Base-by-base conservation (phyloP, 2,329 filamentous ascomycete species). In the Pseudopyrenochaeta lycopersici region DNA sequence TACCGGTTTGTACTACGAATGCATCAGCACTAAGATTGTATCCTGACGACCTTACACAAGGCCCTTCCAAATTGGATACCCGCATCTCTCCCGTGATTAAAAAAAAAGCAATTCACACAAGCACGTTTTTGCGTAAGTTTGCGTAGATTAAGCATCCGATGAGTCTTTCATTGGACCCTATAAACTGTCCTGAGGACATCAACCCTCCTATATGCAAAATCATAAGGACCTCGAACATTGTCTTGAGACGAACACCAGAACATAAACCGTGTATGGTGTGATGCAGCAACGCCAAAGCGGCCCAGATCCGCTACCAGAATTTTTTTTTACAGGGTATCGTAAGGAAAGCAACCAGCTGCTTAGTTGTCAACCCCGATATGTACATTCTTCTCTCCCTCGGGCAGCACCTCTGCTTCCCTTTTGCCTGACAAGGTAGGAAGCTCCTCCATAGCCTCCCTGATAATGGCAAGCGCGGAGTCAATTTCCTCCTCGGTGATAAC, bases 401-500 rank as follows among this genome's bases (percentile, higher is more conserved):
- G 85, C 43, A 88, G 79, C n/a, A 87, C 72, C 52, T 83, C 68
- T 46, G 85, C 78, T 58, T 74, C 70, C 45, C 54, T 78, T 67
- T 82, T 70, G 1, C 84, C 85, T 75, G 87, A 84, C 55, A 88
- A 77, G 6, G 71, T 87, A 2, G 93, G 92, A 47, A 99, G 83
- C 77, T 97, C 93, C 63, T 84, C 82, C 69, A 97, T 83, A 12
- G 94, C 88, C 72, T 93, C 88, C 58, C 87, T 84, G 72, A 99
- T 96, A 70, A 95, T 94, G 46, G 76, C 76, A 49, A 98, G 76
- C 1, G 94, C 90, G 71, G 87, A 85, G 64, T 87, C 84, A 63
- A 99, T 89, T 79, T 99, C 87, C 55, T 89, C 85, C 71, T 98
- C 92, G 21, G 89, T 92, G 70, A 99, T 98, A 62, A 99, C 92